Evolutionary conservation across 2,329 filamentous ascomycete genomes (phyloP), one percentile per base, ranked within the genome.

Genomic region (Fusarium oligoseptatum): DNA sequence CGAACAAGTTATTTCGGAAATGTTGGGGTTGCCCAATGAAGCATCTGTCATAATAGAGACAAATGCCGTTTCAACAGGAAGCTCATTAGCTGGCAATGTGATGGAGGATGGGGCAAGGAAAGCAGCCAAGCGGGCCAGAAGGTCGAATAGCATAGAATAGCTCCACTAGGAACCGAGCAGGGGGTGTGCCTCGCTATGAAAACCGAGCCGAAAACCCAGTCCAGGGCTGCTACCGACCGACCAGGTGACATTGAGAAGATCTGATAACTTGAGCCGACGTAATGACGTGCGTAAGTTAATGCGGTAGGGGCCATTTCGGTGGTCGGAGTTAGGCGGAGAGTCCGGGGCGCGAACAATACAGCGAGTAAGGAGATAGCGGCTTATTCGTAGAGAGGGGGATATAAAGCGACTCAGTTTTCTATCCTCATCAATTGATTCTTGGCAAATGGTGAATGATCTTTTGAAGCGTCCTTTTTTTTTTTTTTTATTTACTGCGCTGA

Each of bases 301-400:
- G 57, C 20, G 45, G 48, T 17, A n/a, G 17, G 57, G 61, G 32
- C 32, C 22, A 27, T 50, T 60, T 75, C 65, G 72, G 72, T 45
- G 62, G 43, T 74, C 67, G 72, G 72, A 75, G 66, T 57, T 73
- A 75, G 69, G 52, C 72, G 57, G 63, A 20, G 50, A 24, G 34
- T 43, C 22, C n/a, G 60, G 32, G 58, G 27, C 27, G 56, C 60
- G 60, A 48, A 36, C 41, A 75, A 70, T 65, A 73, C 24, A 75
- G 72, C 72, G 72, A 73, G 52, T 29, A 34, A 34, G 39, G 15
- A 70, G 45, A 67, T 60, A 58, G 65, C 72, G 72, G 74, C 57
- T 60, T 70, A 43, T 50, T 70, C 24, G 8, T 34, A 52, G 17
- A 11, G 24, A 32, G n/a, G n/a, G 9, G 36, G 9, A 58, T 58